Evolutionary conservation across 2,329 filamentous ascomycete genomes (phyloP), one percentile per base, ranked within the genome.

Genomic region (Aureobasidium sp.): DNA sequence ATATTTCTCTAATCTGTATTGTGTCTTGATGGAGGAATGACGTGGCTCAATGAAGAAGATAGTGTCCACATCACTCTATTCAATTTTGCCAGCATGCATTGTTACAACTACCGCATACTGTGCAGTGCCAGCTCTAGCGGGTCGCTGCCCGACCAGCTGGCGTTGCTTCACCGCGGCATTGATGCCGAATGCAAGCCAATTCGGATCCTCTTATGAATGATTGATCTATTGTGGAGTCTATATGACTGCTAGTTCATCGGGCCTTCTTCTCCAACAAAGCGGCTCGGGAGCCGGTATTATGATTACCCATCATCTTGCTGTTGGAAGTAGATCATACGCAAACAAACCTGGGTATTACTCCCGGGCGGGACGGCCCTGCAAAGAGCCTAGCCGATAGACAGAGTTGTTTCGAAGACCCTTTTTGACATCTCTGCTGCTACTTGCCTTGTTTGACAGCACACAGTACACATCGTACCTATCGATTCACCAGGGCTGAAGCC

Each of bases 391-490:
- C 29, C 45, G 45, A 49, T 16, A 36, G 27, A 32, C 16, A 50
- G 11, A 15, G n/a, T 34, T 39, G 44, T 50, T 50, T 59, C 45
- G 37, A 42, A 59, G 29, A 42, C 34, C 27, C 34, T 3, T 49
- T 49, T 50, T 25, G 44, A 49, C 27, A 34, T 16, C 36, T 49
- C 16, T 50, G 10, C 44, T 49, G 36, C 45, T 50, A 59, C 45
- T 59, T 50, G 57, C 57, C 44, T 59, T 59, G 45, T 59, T 50
- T 50, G 57, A 47, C 45, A 49, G 57, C 45, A 45, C 41, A 58
- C 53, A 48, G 16, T 5, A 48, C 34, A 34, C 32, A 48, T 48
- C 15, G 9, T 42, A 50, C 57, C 57, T 59, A 49, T 49, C 57
- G 25, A 11, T 48, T 48, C n/a, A 48, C 13, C 21, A 58, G 54